These are phyloP conservation scores for Patellifolia procumbens DNA, from an alignment of 179 eudicot species.

Conservation along the genomic window DNA sequence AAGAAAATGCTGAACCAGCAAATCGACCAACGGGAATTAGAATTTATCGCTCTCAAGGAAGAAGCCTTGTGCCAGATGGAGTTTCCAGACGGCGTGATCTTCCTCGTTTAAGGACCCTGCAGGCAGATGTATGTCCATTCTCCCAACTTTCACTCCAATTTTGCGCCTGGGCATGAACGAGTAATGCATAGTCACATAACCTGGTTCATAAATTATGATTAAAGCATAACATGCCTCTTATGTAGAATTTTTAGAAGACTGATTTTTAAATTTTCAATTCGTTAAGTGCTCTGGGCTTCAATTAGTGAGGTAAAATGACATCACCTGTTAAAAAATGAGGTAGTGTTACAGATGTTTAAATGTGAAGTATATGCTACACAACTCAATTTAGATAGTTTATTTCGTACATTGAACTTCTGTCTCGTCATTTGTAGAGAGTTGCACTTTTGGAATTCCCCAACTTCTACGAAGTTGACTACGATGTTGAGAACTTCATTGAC, in stretches of 20 bases:
- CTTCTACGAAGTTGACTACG: constrained; percentile 56
- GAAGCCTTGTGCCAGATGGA: constrained; percentile 51
- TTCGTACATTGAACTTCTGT: neutral
- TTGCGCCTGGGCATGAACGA: neutral
- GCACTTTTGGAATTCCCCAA: constrained; percentile 74
- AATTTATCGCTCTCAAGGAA: constrained; percentile 59
- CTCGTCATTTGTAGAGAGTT: constrained; percentile 56
- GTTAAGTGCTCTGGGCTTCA: neutral
- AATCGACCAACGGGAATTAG: constrained; percentile 62
- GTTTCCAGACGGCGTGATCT: constrained; percentile 62
- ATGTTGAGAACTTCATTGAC: constrained; percentile 48
- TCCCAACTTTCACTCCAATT: neutral
- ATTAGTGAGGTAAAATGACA: neutral
- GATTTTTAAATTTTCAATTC: neutral
- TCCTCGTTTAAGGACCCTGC: constrained; percentile 71
- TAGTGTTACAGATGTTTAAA: neutral
- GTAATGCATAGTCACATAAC: neutral
- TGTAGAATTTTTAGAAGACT: neutral
- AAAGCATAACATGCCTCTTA: neutral
- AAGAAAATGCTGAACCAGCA: constrained; percentile 46
- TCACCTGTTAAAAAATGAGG: neutral
- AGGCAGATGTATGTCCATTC: constrained; percentile 58
- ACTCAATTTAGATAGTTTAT: neutral
- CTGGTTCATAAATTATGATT: neutral
- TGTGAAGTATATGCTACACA: neutral